Evolutionary conservation across 306 rosid species (phyloP), one percentile per base, ranked within the genome.

Genomic region (Sicyos edulis): DNA sequence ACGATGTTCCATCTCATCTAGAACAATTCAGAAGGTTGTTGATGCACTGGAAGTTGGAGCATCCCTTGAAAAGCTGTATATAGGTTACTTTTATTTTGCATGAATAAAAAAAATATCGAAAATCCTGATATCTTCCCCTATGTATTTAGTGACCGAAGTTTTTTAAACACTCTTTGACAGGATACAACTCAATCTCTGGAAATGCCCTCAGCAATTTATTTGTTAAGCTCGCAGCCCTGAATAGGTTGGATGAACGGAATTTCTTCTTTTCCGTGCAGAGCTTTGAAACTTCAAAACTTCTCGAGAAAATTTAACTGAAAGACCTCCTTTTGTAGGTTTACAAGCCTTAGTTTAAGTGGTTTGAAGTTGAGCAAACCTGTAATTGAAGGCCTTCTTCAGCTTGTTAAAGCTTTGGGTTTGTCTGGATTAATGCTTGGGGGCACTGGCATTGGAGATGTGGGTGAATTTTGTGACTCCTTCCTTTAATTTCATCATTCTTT

Each of bases 371-470:
- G 86, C 81, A 86, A 87, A 80, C 87, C 88, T 9, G 91, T 85
- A n/a, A 75, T 93, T 54, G 89, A 87, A 85, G 69, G 88, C 78
- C 88, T 93, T 64, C 80, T 91, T 82, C 83, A 80, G 78, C 86
- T 93, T 70, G 86, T 85, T 40, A 86, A 81, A 81, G 74, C 80
- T 73, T 76, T 80, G 70, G 74, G 83, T 77, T 81, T 93, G 71
- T 86, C 96, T 58, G 89, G 80, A 74, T 77, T 88, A 47, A 80
- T 87, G 83, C 90, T 93, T 69, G 91, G 88, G 69, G 82, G 88
- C 74, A 84, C 98, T 21, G 79, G 91, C 26, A 81, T 93, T 62
- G 98, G 98, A 87, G 85, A 78, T 29, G 98, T 91, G 84, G 87
- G 96, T 88, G 73, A 64, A 74, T 47, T 56, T 73, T 73, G 22